These are phyloP conservation scores for Laguncularia racemosa DNA, from an alignment of 345 rosid genomes.

Conservation along the genomic window DNA sequence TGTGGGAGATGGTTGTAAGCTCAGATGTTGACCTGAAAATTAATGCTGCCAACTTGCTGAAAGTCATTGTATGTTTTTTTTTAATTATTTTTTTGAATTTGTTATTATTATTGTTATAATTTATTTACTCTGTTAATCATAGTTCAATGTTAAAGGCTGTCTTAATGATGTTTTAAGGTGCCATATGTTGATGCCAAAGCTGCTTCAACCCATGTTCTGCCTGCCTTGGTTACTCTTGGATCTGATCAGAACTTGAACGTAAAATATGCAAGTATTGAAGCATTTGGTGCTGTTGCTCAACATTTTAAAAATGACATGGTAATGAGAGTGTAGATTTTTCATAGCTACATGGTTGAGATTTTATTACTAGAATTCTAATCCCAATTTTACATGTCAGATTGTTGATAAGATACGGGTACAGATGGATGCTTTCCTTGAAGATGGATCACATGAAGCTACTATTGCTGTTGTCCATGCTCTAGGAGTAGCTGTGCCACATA, in stretches of 20 bases:
- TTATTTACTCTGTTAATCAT: too few species aligned
- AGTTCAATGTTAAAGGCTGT: not conserved
- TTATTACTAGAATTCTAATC: conserved; percentile 8
- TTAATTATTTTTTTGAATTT: too few species aligned
- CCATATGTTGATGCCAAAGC: conserved; percentile 76
- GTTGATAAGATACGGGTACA: conserved; percentile 96
- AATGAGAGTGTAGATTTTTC: not conserved
- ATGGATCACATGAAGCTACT: conserved; percentile 95
- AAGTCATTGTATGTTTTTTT: conserved; percentile 62
- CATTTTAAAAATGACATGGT: conserved; percentile 93
- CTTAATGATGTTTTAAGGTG: conserved; percentile 34
- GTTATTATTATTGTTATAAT: conserved; percentile 1
- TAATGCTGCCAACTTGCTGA: conserved; percentile 65
- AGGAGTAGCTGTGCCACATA: conserved; percentile 80
- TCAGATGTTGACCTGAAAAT: conserved; percentile 71
- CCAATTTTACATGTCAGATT: conserved; percentile 44
- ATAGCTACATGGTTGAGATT: conserved; percentile 1
- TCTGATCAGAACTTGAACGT: conserved; percentile 88
- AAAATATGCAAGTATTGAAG: conserved; percentile 93
- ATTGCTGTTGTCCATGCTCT: conserved; percentile 85
- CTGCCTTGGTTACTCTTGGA: conserved; percentile 92
- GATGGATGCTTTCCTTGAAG: conserved; percentile 99
- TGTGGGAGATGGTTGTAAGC: conserved; percentile 98
- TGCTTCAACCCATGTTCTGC: conserved; percentile 75
- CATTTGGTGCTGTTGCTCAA: conserved; percentile 93